phyloP scores from a whole-genome alignment of 768 basidiomycete genomes.

The Gautieria morchelliformis region DNA sequence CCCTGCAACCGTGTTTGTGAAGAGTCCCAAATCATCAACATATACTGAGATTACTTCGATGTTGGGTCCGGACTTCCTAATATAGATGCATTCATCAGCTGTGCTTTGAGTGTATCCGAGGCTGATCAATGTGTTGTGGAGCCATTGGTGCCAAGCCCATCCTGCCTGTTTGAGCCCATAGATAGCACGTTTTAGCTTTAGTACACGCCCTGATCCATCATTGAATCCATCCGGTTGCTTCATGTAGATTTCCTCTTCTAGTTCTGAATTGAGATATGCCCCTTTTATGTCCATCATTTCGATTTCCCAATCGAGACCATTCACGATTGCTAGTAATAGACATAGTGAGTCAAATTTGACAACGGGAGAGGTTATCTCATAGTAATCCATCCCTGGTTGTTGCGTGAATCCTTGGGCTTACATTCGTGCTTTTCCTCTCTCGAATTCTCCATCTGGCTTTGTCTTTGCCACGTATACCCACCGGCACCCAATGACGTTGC shows the following conservation, averaged over 20 bases:
- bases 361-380: conserved; percentile 30
- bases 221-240: conserved; percentile 14
- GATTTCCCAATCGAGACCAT: conserved; percentile 21
- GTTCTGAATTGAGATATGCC: conserved; percentile 20
- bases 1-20: not conserved
- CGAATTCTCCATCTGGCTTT: conserved; percentile 15
- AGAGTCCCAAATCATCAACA: conserved; percentile 22
- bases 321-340: conserved; percentile 18
- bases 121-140: conserved; percentile 14
- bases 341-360: conserved; percentile 26
- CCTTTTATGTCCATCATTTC: conserved; percentile 22
- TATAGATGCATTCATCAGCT: conserved; percentile 18
- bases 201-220: conserved; percentile 13
- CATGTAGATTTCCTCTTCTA: conserved; percentile 26
- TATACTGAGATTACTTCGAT: conserved; percentile 18
- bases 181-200: conserved; percentile 14
- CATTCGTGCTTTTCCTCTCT: conserved; percentile 16
- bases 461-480: conserved; percentile 22
- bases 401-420: conserved; percentile 18
- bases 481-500: conserved; percentile 12
- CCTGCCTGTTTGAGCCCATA: conserved; percentile 25
- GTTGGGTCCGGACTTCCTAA: conserved; percentile 1
- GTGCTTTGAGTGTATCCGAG: conserved; percentile 13
- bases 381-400: conserved; percentile 18
- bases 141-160: conserved; percentile 20